Conservation (phyloP, 2,329 filamentous ascomycete genomes). For the Scedosporium aurantiacum region DNA sequence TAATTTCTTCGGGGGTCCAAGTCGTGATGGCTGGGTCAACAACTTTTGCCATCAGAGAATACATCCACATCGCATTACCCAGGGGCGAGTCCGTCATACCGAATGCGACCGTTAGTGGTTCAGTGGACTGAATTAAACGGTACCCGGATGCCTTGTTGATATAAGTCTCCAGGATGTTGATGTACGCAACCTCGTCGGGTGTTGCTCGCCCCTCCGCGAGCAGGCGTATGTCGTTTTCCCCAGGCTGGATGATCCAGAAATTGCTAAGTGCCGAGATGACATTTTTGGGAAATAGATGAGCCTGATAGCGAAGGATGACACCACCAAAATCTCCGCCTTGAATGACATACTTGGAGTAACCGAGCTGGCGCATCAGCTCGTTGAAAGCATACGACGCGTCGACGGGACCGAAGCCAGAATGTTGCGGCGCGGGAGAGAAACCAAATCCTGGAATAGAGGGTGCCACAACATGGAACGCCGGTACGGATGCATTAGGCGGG, state of each 20-base stretch:
- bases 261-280: conserved; percentile 8
- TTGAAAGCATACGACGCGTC: conserved; percentile 22
- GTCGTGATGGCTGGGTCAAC: no score
- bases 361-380: conserved; percentile 27
- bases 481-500: conserved; percentile 14
- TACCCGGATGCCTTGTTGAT: background rate
- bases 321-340: conserved; percentile 21
- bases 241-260: conserved; percentile 5
- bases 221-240: background rate
- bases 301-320: conserved; percentile 11
- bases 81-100: conserved; percentile 59
- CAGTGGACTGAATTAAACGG: no score
- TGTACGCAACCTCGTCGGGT: conserved; percentile 15
- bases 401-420: conserved; percentile 19
- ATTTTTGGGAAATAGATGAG: conserved; percentile 7
- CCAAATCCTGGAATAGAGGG: conserved; percentile 33
- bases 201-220: background rate
- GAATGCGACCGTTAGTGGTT: conserved; percentile 63
- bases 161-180: conserved; percentile 23
- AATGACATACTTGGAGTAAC: conserved; percentile 22
- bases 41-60: conserved; percentile 73
- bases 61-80: conserved; percentile 62
- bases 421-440: conserved; percentile 24
- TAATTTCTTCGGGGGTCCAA: conserved; percentile 69
- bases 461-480: conserved; percentile 34